Percentiles rank a stretch among this genome's conserved stretches.
Evolutionary conservation across 2,329 filamentous ascomycete species (phyloP).

Genomic region (Fusarium sp.): DNA sequence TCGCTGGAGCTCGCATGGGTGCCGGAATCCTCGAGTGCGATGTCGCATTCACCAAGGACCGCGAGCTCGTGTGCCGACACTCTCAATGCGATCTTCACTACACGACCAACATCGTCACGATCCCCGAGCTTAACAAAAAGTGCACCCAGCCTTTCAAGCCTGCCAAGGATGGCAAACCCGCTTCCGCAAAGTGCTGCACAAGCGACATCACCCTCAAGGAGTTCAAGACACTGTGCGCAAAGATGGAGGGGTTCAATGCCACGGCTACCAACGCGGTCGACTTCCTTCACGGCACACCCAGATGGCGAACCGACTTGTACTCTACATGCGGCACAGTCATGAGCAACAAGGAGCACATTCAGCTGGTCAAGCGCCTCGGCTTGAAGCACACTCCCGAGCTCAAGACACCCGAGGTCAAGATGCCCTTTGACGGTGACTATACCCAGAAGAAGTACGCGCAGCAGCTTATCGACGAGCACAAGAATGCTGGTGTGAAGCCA

Average conservation of each 20-base stretch:
- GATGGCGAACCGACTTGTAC: slow-evolving; percentile 76
- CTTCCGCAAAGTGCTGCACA: slow-evolving; percentile 77
- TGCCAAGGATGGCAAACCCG: slow-evolving; percentile 62
- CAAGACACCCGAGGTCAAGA: slow-evolving; percentile 76
- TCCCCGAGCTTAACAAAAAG: slow-evolving; percentile 73
- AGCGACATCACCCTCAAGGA: slow-evolving; percentile 77
- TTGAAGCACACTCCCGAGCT: slow-evolving; percentile 76
- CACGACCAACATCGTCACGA: slow-evolving; percentile 75
- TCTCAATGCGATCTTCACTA: slow-evolving; percentile 76
- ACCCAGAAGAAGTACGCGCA: slow-evolving; percentile 75
- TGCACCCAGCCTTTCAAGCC: slow-evolving; percentile 73
- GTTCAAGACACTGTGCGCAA: slow-evolving; percentile 76
- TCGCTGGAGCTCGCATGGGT: slow-evolving; percentile 76
- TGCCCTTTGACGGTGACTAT: slow-evolving; percentile 75
- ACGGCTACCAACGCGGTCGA: slow-evolving; percentile 69
- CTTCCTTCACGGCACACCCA: slow-evolving; percentile 70
- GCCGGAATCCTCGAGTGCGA: slow-evolving; percentile 77
- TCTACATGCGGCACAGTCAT: slow-evolving; percentile 72
- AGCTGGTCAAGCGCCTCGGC: slow-evolving; percentile 68
- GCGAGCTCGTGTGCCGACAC: slow-evolving; percentile 76
- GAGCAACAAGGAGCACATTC: slow-evolving; percentile 72
- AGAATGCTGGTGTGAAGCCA: slow-evolving; percentile 64
- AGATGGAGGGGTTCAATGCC: slow-evolving; percentile 75
- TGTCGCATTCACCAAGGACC: slow-evolving; percentile 74
- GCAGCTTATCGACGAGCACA: slow-evolving; percentile 74